Evolutionary conservation across 2,329 filamentous ascomycete species (phyloP).

Genomic region (Fusarium drepaniforme): DNA sequence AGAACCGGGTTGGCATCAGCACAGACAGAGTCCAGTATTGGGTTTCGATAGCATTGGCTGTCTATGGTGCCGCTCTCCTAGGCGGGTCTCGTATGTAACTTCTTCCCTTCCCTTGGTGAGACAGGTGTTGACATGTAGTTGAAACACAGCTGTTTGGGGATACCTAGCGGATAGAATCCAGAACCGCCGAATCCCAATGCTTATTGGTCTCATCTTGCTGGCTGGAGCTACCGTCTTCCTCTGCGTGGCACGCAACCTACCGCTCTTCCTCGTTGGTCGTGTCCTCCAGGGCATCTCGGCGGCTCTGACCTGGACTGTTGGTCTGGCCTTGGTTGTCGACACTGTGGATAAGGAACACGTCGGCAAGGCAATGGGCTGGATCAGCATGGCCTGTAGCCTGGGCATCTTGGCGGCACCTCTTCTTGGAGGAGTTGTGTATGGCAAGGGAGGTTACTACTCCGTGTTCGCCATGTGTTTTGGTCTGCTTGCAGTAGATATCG

Average conservation of each 20-base stretch:
- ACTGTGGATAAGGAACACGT: slow-evolving; percentile 47
- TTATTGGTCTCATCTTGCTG: slow-evolving; percentile 47
- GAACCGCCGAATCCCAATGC: slow-evolving; percentile 49
- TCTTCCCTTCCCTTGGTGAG: not conserved
- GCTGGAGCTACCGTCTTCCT: slow-evolving; percentile 47
- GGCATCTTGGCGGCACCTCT: slow-evolving; percentile 49
- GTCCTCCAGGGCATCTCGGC: slow-evolving; percentile 50
- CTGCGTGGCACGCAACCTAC: slow-evolving; percentile 46
- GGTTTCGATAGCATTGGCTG: slow-evolving; percentile 51
- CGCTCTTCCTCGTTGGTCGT: slow-evolving; percentile 49
- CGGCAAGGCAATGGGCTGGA: slow-evolving; percentile 50
- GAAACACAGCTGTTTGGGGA: slow-evolving; percentile 49
- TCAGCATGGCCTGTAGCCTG: slow-evolving; percentile 49
- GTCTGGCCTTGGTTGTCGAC: slow-evolving; percentile 51
- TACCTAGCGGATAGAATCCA: slow-evolving; percentile 51
- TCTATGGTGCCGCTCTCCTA: slow-evolving; percentile 49
- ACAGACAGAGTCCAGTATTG: slow-evolving; percentile 49
- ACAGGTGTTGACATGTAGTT: not conserved
- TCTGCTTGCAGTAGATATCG: slow-evolving; percentile 48
- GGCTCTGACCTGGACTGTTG: slow-evolving; percentile 52
- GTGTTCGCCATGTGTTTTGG: slow-evolving; percentile 53
- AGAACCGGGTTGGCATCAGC: slow-evolving; percentile 41
- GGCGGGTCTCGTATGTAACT: slow-evolving; percentile 46
- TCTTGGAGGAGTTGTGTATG: slow-evolving; percentile 50
- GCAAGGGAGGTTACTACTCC: slow-evolving; percentile 48